phyloP scores from a whole-genome alignment of 331 rosid genomes.

The Malus hybrid region DNA sequence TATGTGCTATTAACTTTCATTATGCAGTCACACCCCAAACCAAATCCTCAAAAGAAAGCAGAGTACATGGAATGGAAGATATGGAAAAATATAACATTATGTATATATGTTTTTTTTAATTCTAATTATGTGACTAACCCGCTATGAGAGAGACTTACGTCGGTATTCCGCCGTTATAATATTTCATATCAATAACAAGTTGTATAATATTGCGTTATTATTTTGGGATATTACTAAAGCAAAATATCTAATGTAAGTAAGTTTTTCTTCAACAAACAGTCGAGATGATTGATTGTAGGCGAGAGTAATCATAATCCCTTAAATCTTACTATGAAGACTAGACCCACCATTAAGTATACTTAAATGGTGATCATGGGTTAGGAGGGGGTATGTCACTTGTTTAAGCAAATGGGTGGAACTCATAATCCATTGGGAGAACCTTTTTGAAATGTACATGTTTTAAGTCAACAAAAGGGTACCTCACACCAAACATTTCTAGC shows the following conservation, averaged over 20 bases:
- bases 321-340: not conserved
- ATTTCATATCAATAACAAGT: too few species aligned
- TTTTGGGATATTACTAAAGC: too few species aligned
- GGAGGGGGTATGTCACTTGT: constrained; percentile 1
- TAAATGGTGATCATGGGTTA: constrained; percentile 11
- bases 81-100: not conserved
- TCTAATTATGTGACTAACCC: too few species aligned
- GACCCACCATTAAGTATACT: constrained; percentile 16
- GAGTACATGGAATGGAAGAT: not conserved
- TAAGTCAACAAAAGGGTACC: constrained; percentile 28
- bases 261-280: not conserved
- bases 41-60: not conserved
- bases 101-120: too few species aligned
- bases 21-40: not conserved
- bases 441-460: not conserved
- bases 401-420: constrained; percentile 1
- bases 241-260: too few species aligned
- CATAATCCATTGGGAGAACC: not conserved
- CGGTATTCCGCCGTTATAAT: too few species aligned
- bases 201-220: too few species aligned
- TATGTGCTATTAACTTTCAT: not conserved
- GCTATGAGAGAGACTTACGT: too few species aligned
- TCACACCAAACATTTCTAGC: constrained; percentile 14
- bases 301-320: too few species aligned
- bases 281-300: constrained; percentile 22